Evolutionary conservation across 768 basidiomycete genomes (phyloP), one percentile per base, ranked within the genome.

Genomic region (Hortiboletus campestris): DNA sequence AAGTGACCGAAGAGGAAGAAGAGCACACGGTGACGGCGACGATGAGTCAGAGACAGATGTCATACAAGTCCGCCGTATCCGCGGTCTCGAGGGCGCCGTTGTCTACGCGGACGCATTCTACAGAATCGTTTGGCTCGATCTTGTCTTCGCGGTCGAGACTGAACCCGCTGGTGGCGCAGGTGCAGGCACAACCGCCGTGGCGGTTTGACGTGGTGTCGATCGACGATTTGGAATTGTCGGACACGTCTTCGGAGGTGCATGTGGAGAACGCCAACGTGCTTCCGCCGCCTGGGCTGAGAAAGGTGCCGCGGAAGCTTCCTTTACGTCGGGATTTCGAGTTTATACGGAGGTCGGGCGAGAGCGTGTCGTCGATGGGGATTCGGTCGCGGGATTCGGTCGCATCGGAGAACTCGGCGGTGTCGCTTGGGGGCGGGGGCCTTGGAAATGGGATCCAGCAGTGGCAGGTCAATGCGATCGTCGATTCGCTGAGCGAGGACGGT

Each of bases 311-410:
- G 25, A 83, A 83, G 59, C 73, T 93, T 22, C 91, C 91, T 0
- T 76, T 84, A 43, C 82, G 90, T 6, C 83, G 88, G 22, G 89
- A 92, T 56, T 91, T 93, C 56, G 88, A 91, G 68, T 91, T 92
- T 60, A 81, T 91, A 29, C 78, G 84, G 7, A 75, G 84, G n/a
- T 84, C 87, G 7, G 80, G 84, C 42, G 78, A 76, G 50, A 86
- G 81, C 36, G 88, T 89, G 25, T 91, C 89, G 2, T 94, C 91
- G 32, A 84, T 91, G 82, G 88, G 87, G 6, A 81, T 89, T 43
- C 77, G 80, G 31, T 83, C 84, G 11, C 82, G 81, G 38, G 81
- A 81, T 38, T 88, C 86, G 3, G 69, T 84, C 51, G 76, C 74
- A 22, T 87, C 81, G 31, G 80, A 70, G 51, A 76, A 63, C 42